Conservation (phyloP, 129 eudicot genomes). For the Artemisia argyi region DNA sequence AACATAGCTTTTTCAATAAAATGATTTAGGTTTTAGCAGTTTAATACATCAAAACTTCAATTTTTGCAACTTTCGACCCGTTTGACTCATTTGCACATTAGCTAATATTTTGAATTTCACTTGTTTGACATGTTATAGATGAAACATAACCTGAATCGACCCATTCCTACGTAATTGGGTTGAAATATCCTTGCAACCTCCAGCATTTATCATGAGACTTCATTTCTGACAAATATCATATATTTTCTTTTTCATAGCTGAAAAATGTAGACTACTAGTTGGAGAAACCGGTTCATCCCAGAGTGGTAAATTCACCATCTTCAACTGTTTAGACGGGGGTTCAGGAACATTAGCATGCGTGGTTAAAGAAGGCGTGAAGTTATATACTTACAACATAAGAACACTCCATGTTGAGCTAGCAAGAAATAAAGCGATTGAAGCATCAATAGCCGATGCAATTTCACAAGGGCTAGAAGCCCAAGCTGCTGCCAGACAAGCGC, state of each 20-base stretch:
- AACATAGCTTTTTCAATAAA: background rate
- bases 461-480: conserved; percentile 60
- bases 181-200: too few species aligned
- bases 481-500: conserved; percentile 72
- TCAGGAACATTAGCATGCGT: conserved; percentile 81
- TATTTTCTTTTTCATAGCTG: conserved; percentile 46
- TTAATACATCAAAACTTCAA: background rate
- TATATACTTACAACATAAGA: conserved; percentile 69
- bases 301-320: conserved; percentile 74
- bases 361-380: conserved; percentile 79
- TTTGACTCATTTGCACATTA: background rate
- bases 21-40: background rate
- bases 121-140: background rate
- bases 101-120: background rate
- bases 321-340: conserved; percentile 79
- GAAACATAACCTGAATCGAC: background rate
- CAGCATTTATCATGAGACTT: background rate
- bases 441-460: conserved; percentile 61
- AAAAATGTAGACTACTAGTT: conserved; percentile 72
- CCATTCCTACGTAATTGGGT: background rate
- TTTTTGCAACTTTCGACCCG: background rate
- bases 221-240: conserved; percentile 6
- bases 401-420: conserved; percentile 65
- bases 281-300: conserved; percentile 82
- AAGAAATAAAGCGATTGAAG: conserved; percentile 62